Base-by-base conservation (phyloP, 2,329 filamentous ascomycete species). In the Rhytidhysteron rufulum region DNA sequence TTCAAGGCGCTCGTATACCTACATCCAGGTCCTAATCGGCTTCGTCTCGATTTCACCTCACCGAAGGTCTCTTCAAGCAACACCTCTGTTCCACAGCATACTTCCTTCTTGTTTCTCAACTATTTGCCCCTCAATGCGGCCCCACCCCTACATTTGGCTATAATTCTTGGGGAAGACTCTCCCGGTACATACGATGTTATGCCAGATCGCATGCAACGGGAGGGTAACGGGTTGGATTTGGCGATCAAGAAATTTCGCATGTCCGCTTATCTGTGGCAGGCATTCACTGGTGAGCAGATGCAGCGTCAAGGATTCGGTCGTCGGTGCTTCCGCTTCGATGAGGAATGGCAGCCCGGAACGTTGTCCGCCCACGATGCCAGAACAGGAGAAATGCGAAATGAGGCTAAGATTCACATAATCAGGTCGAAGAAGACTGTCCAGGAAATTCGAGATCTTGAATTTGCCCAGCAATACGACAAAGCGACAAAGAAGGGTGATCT, bases 211-310 rank as follows among this genome's bases (percentile, higher is more conserved):
- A 71, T 79, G 40, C 80, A 86, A 63, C 82, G 78, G 51, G 90
- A 95, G 72, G 90, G 88, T 15, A 95, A 95, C 63, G 78, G 77
- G 1, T 61, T 97, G 25, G 83, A 90, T 9, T 81, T 80, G 6
- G 93, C 93, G 0, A 77, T 95, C 37, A 81, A 80, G 55, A 98
- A 98, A 62, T 96, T 93, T 62, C 81, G 90, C 48, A 96, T 95
- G 86, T 85, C 89, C 15, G 91, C 88, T 18, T 96, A 97, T 61
- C 74, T 97, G 11, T 97, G 93, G 90, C 93, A 98, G 63, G 88
- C 90, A 6, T 97, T 95, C 57, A 97, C 91, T 0, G 88, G 88
- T 5, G 93, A 98, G 63, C 90, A 97, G 62, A 97, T 97, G 91
- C 85, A 81, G 63, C 83, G 88, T 47, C 86, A 95, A 61, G 86